phyloP scores from a whole-genome alignment of 805 yeast genomes.

The Yarrowia hollandica region DNA sequence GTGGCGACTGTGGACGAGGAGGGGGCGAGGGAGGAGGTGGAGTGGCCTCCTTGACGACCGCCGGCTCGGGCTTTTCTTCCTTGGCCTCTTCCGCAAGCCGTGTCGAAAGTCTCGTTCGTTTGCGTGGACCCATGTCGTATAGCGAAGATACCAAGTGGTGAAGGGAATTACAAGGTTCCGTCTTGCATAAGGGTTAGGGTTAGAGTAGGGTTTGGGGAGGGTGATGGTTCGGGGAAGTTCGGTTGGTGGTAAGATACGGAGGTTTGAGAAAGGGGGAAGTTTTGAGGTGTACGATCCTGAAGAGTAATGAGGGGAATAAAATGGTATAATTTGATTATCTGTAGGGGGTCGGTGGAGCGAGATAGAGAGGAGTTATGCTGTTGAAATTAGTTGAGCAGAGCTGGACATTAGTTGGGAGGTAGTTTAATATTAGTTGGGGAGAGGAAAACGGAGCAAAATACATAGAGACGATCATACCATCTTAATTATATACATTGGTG shows the following conservation, averaged over 20 bases:
- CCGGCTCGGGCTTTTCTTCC: constrained; percentile 3
- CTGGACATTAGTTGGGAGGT: neutral
- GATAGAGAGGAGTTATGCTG: no score
- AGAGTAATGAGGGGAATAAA: neutral
- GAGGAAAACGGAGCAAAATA: no score
- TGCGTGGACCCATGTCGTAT: constrained; percentile 4
- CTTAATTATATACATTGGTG: no score
- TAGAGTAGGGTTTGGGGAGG: neutral
- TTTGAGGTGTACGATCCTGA: no score
- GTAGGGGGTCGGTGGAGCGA: neutral
- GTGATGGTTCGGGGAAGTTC: neutral
- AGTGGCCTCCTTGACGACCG: constrained; percentile 8
- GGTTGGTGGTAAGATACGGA: no score
- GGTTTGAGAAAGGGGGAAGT: no score
- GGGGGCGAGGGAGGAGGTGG: constrained; percentile 23
- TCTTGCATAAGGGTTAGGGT: neutral
- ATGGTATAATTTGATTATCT: neutral
- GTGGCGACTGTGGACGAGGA: constrained; percentile 1
- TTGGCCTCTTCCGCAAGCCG: constrained; percentile 18
- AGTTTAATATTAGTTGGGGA: no score
- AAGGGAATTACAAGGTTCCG: neutral
- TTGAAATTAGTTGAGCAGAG: no score
- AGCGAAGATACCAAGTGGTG: neutral
- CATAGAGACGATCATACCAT: no score
- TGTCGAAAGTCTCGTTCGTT: constrained; percentile 17